These are phyloP conservation scores for Gracilaria domingensis DNA, from an alignment of 23 red algal species.

Conservation along the genomic window DNA sequence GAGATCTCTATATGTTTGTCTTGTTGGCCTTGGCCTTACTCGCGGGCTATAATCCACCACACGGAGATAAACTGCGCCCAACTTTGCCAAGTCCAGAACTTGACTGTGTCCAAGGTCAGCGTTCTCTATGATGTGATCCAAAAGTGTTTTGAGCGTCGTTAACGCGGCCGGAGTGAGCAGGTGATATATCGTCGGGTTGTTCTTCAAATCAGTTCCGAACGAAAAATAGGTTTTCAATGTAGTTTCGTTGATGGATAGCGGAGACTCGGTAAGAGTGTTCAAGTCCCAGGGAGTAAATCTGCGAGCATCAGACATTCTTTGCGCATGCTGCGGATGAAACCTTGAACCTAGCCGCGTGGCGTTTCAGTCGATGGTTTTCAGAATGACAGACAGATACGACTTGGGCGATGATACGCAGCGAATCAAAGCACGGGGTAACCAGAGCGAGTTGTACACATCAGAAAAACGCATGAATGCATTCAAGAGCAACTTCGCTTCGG, in stretches of 20 bases:
- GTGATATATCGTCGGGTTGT: constrained; percentile 8
- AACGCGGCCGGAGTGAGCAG: neutral
- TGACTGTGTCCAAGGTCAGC: neutral
- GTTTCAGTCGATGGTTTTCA: neutral
- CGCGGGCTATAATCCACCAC: neutral
- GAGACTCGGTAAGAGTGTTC: neutral
- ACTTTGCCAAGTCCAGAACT: neutral
- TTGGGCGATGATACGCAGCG: neutral
- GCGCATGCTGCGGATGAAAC: neutral
- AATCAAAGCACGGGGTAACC: neutral
- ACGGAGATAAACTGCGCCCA: constrained; percentile 32
- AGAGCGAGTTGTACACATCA: neutral
- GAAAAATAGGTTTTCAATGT: constrained; percentile 1
- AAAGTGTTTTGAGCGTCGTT: neutral
- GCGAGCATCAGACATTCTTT: neutral
- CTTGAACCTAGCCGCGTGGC: neutral
- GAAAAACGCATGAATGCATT: neutral
- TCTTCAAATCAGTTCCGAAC: neutral
- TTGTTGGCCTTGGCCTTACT: neutral
- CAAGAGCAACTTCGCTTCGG: no score
- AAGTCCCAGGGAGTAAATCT: constrained; percentile 35
- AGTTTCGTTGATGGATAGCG: neutral
- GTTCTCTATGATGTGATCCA: neutral
- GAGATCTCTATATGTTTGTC: neutral
- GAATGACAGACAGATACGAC: neutral